Evolutionary conservation across 257 asterid species (phyloP), one percentile per base, ranked within the genome.

Genomic region (Forsythia viridissima): DNA sequence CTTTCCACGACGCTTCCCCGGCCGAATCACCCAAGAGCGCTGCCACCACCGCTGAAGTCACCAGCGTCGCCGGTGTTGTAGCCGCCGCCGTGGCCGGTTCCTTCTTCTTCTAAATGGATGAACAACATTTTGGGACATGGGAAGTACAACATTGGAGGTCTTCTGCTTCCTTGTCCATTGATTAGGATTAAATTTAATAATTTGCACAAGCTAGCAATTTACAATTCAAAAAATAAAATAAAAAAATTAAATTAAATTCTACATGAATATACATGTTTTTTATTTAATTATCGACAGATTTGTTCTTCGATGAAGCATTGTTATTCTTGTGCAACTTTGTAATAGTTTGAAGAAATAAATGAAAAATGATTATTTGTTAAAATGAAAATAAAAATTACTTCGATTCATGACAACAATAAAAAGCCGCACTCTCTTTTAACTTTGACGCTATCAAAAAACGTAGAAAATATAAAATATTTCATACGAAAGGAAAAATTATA

Each of bases 21-120:
- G 84, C 85, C 6, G 76, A 78, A 3, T n/a, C 85, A 18, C 89
- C 83, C 1, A 3, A 42, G 0, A 81, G 81, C 10, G 77, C 78
- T 3, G 82, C 89, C 52, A 52, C 80, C 8, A 48, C 73, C 15
- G 68, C 51, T 8, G 80, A 72, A 59, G 77, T 43, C n/a, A 52
- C 87, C 70, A 8, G 81, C 36, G 34, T 74, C 72, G 80, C 82
- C 34, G 78, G 78, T 24, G 80, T 82, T 5, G 61, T 76, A 0
- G 80, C 75, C 11, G 86, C 82, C 67, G 86, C 83, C 0, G 82
- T 84, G 7, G 46, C 75, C 67, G 88, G 88, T 21, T 82, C 92
- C 8, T 76, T 91, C 51, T 80, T 88, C 84, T 83, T 83, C 75
- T 87, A 74, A 89, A 30, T 70, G 18, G 18, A 43, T 71, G 61